Evolutionary conservation across 345 rosid species (phyloP), one percentile per base, ranked within the genome.

Genomic region (Populus davidiana): DNA sequence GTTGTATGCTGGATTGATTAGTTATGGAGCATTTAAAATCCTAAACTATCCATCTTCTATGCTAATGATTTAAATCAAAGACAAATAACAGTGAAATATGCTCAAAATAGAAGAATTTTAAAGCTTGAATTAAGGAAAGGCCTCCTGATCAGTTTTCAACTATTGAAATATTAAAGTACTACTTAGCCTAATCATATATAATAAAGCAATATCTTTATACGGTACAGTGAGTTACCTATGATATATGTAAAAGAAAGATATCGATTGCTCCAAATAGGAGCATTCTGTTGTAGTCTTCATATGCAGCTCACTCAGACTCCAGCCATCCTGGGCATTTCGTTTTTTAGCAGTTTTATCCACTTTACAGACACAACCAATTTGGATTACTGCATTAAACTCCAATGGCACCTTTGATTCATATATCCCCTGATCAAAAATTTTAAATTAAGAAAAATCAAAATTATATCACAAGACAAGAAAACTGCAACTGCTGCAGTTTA

Each of bases 321-420:
- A 95, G 78, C 90, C 86, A 81, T 95, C 96, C 82, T 88, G 97
- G 41, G 86, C 84, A 82, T 77, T 90, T 75, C 91, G 86, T 78
- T 86, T 91, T 84, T 82, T 90, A 54, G 89, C 89, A 33, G 89
- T 70, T 72, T 92, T 90, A 77, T 92, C 97, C 80, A 88, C 89
- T 85, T 93, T 91, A 88, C 99, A 95, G 52, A 95, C 97, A 79
- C 99, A 92, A 66, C 98, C 99, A 75, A 95, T 88, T 83, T 92
- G 94, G 78, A 93, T 89, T 74, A 95, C 86, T 72, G 96, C 92
- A 79, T 85, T 89, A 78, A 89, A 95, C 77, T 89, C 97, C 83
- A 85, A 73, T 70, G 98, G 93, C 82, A 93, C 87, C 83, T 90
- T 91, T 36, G 92, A 86, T 83, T 93, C 96, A 78, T 95, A 95